Percentiles rank a stretch among this genome's conserved stretches.
Conservation (phyloP, 148 eudicot genomes). For the Chenopodium quinoa region DNA sequence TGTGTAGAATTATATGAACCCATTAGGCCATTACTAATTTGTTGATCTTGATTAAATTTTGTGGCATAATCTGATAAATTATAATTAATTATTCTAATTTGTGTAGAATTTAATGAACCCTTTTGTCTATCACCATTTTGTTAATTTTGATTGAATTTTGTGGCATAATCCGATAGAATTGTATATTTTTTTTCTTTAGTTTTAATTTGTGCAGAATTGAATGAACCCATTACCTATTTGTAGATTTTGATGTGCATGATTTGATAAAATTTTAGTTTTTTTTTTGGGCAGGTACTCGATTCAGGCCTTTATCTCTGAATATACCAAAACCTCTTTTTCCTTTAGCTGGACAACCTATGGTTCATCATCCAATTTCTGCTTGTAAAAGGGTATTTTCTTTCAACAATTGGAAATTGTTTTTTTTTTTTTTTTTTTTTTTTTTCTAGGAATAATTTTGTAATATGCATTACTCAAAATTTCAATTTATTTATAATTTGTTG, state of each 20-base stretch:
- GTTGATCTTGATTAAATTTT: no score
- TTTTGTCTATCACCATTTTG: no score
- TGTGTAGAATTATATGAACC: not conserved
- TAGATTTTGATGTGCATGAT: not conserved
- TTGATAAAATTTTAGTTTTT: conserved; percentile 1
- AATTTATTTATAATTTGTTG: conserved; percentile 14
- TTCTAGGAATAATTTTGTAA: not conserved
- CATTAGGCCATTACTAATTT: no score
- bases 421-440: not conserved
- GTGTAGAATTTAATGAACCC: no score
- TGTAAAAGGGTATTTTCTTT: conserved; percentile 65
- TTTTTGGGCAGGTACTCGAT: conserved; percentile 64
- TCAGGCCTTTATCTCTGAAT: conserved; percentile 80
- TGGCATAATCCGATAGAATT: no score
- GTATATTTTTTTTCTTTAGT: no score
- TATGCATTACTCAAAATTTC: not conserved
- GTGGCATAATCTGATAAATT: no score
- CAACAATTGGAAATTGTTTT: not conserved
- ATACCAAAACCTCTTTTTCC: conserved; percentile 94
- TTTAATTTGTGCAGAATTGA: not conserved
- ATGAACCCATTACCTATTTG: not conserved
- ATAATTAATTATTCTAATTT: not conserved
- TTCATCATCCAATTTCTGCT: conserved; percentile 93
- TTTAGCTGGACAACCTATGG: conserved; percentile 95
- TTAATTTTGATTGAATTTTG: no score